These are phyloP conservation scores for Benincasa hispida DNA, from an alignment of 306 rosid species.

Conservation along the genomic window DNA sequence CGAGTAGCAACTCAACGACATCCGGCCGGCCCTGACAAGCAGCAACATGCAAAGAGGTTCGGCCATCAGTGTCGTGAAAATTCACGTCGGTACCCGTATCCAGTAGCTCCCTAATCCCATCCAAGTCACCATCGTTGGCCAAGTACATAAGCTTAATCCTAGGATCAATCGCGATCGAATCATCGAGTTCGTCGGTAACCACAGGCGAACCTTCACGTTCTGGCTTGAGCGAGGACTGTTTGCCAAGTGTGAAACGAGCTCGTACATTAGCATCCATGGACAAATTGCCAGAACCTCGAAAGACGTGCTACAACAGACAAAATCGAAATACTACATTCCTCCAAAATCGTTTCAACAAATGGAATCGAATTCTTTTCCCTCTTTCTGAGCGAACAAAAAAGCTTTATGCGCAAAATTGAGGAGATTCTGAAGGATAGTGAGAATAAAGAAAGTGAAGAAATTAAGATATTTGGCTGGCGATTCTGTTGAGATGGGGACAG, in stretches of 20 bases:
- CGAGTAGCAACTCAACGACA: conserved; percentile 55
- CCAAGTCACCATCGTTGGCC: conserved; percentile 69
- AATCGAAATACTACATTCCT: not conserved
- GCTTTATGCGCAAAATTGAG: not conserved
- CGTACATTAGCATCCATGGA: not conserved
- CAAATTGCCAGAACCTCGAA: not conserved
- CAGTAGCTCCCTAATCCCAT: conserved; percentile 57
- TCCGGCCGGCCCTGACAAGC: conserved; percentile 67
- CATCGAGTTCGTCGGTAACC: conserved; percentile 14
- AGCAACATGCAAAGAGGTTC: conserved; percentile 84
- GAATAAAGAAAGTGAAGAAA: not conserved
- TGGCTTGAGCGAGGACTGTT: conserved; percentile 84
- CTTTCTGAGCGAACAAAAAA: not conserved
- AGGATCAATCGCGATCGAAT: conserved; percentile 26
- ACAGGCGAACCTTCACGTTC: conserved; percentile 17
- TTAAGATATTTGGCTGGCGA: not conserved
- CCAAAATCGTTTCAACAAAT: not conserved
- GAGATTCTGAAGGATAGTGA: not conserved
- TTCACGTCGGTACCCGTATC: conserved; percentile 57
- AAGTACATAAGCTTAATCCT: conserved; percentile 67
- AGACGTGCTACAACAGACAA: not conserved
- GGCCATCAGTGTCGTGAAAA: conserved; percentile 66
- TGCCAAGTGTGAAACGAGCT: conserved; percentile 29
- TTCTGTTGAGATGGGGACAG: not conserved
- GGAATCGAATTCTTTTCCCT: conserved; percentile 5